A percentile compares a stretch with the other conserved stretches of the same genome.
Conservation (phyloP, 208 protist species). For the Herpetomonas tarakana region DNA sequence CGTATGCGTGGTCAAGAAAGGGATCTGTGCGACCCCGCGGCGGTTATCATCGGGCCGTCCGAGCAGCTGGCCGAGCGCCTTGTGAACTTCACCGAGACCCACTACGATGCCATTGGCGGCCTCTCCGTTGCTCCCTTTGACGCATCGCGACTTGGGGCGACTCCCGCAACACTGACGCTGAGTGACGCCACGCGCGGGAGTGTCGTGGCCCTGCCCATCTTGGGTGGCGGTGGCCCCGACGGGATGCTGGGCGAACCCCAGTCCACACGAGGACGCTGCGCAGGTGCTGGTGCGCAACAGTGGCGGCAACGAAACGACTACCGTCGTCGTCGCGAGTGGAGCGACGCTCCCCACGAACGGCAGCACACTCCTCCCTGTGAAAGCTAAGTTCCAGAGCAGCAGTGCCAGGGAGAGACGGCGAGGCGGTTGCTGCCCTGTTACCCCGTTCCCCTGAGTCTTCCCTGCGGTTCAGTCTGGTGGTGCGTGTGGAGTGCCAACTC, state of each 20-base stretch:
- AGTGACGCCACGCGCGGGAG: neutral
- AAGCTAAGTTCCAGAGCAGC: neutral
- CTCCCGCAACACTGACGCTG: neutral
- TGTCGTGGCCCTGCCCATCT: too few species aligned
- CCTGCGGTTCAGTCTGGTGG: neutral
- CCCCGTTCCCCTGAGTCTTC: neutral
- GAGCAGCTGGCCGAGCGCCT: neutral
- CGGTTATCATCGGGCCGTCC: neutral
- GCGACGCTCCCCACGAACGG: too few species aligned
- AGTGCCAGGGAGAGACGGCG: too few species aligned
- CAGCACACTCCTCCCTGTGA: neutral
- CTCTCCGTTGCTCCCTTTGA: neutral
- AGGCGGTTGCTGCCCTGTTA: neutral
- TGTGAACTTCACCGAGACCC: neutral
- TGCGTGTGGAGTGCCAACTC: neutral
- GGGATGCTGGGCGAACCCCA: neutral
- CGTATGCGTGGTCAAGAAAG: neutral
- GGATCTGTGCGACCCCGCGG: neutral
- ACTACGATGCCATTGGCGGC: neutral
- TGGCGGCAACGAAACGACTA: neutral
- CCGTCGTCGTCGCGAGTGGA: neutral
- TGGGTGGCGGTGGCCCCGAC: too few species aligned
- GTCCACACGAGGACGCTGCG: neutral
- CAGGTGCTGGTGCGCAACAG: neutral
- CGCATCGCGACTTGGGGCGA: neutral